Conservation (phyloP, 2,329 filamentous ascomycete genomes). For the Colletotrichum musae region DNA sequence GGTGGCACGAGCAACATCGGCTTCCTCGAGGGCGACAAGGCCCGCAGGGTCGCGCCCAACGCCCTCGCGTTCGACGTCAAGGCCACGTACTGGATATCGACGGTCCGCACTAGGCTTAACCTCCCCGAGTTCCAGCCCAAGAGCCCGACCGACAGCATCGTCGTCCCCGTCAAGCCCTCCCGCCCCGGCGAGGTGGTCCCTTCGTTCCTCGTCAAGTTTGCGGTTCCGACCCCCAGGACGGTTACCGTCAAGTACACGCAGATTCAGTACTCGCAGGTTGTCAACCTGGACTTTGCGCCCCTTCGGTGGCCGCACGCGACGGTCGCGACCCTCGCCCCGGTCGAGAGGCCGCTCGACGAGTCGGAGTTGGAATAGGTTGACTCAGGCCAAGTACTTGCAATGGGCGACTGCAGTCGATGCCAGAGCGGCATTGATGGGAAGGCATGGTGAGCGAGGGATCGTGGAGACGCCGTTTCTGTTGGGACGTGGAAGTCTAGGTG, state of each 20-base stretch:
- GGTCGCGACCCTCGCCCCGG: conserved; percentile 38
- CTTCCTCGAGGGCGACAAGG: conserved; percentile 45
- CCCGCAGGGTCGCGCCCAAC: not conserved
- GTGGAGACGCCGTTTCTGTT: no score
- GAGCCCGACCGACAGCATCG: not conserved
- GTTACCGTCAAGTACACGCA: conserved; percentile 44
- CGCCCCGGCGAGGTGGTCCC: conserved; percentile 4
- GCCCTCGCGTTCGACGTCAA: conserved; percentile 8
- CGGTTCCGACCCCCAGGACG: not conserved
- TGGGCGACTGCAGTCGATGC: no score
- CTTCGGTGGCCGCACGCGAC: conserved; percentile 36
- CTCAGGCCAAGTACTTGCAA: no score
- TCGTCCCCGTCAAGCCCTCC: not conserved
- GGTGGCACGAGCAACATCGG: conserved; percentile 51
- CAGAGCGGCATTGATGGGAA: no score
- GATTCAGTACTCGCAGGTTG: conserved; percentile 55
- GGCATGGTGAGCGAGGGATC: no score
- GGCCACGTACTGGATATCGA: conserved; percentile 31
- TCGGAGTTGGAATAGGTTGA: not conserved
- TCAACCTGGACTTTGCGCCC: conserved; percentile 27
- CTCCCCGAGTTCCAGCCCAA: conserved; percentile 6
- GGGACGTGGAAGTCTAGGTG: no score
- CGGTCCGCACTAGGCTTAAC: not conserved
- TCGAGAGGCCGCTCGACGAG: not conserved
- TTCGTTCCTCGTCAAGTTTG: not conserved